Evolutionary conservation across 345 rosid species (phyloP).

Genomic region (Populus nigra): DNA sequence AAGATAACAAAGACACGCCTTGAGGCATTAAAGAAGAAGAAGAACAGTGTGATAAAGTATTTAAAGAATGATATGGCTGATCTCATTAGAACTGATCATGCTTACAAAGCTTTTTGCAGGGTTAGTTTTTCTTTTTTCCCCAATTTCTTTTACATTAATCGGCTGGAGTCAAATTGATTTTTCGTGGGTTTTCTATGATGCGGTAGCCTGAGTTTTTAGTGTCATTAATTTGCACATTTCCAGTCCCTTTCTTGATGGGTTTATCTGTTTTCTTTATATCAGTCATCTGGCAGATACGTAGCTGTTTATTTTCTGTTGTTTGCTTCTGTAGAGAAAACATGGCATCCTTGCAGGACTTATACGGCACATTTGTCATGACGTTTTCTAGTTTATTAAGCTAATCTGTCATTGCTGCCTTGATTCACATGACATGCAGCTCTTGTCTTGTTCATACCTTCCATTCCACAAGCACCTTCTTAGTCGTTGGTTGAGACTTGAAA

Average conservation of each 20-base stretch:
- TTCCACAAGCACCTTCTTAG: not conserved
- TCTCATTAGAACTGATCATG: slow-evolving; percentile 59
- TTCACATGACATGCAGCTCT: not conserved
- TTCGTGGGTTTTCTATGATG: not conserved
- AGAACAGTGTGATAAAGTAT: slow-evolving; percentile 52
- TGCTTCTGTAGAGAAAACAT: not conserved
- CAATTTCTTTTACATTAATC: not conserved
- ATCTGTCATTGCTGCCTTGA: not conserved
- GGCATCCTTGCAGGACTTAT: not conserved
- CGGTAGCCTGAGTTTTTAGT: not conserved
- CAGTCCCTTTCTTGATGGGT: not conserved
- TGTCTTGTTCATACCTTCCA: not conserved
- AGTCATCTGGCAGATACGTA: not conserved
- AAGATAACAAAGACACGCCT: slow-evolving; percentile 60
- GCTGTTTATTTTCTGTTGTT: not conserved
- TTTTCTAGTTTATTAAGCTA: not conserved
- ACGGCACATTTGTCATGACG: not conserved
- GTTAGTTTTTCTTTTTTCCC: slow-evolving; percentile 25
- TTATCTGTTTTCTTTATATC: not conserved
- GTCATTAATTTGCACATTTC: not conserved
- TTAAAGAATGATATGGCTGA: slow-evolving; percentile 79
- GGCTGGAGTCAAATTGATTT: not conserved
- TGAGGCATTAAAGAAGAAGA: slow-evolving; percentile 70
- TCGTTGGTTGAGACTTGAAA: too few relatives aligned
- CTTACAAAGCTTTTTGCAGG: slow-evolving; percentile 78